Conservation (phyloP, 495 filamentous ascomycete genomes). For the Penicillium crystallinum region DNA sequence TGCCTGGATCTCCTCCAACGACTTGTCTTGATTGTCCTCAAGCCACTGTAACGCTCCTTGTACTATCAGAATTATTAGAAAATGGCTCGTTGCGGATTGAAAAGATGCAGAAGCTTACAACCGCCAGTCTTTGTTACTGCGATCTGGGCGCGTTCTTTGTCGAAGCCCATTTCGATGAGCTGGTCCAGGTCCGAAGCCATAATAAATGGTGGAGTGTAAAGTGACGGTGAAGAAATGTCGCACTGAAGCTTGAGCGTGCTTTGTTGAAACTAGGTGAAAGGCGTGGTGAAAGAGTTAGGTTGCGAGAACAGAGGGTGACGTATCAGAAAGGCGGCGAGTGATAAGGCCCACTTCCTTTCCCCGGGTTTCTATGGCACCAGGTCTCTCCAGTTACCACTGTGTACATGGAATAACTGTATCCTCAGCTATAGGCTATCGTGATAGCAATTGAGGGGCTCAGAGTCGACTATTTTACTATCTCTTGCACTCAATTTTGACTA, state of each 20-base stretch:
- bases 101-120: conserved; percentile 45
- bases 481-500: background rate
- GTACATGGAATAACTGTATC: background rate
- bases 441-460: background rate
- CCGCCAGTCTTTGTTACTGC: conserved; percentile 75
- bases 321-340: conserved; percentile 31
- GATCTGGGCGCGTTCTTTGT: conserved; percentile 69
- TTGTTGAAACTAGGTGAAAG: background rate
- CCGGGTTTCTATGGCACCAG: conserved; percentile 2
- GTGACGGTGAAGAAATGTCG: background rate
- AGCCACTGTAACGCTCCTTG: conserved; percentile 92
- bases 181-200: conserved; percentile 74
- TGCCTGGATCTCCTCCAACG: conserved; percentile 68
- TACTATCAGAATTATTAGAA: conserved; percentile 47
- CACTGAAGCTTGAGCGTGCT: background rate
- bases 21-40: conserved; percentile 78
- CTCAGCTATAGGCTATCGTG: background rate
- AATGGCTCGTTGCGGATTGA: background rate
- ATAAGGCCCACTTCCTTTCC: conserved; percentile 10
- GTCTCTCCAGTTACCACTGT: background rate
- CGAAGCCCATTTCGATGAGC: conserved; percentile 94
- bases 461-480: background rate
- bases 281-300: conserved; percentile 1
- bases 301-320: conserved; percentile 23
- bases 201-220: conserved; percentile 13